Conservation (phyloP, 2,329 filamentous ascomycete genomes). For the Arthrinium puccinioides region DNA sequence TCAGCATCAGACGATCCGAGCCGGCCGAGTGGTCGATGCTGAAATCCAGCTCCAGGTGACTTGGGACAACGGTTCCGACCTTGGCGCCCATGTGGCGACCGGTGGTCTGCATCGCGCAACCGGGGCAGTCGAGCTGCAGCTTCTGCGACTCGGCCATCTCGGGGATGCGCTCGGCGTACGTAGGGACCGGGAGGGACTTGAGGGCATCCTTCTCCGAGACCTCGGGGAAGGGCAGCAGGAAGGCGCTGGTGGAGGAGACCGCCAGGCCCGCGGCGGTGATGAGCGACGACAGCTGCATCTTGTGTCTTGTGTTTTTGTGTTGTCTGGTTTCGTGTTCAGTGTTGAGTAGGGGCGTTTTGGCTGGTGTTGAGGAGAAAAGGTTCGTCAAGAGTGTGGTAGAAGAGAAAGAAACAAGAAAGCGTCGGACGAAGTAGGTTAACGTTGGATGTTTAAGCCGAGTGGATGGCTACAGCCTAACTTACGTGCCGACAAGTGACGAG, state of each 20-base stretch:
- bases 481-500: too few species aligned
- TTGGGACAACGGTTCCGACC: slow-evolving; percentile 24
- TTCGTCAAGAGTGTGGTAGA: background rate
- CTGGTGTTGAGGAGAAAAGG: too few species aligned
- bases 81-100: slow-evolving; percentile 9
- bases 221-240: slow-evolving; percentile 21
- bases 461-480: too few species aligned
- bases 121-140: slow-evolving; percentile 21
- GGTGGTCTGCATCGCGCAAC: slow-evolving; percentile 10
- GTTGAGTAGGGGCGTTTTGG: too few species aligned
- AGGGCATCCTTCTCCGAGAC: slow-evolving; percentile 16
- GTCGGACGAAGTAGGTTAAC: too few species aligned
- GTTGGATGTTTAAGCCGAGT: too few species aligned
- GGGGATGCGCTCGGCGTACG: slow-evolving; percentile 10
- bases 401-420: background rate
- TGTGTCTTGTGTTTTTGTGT: slow-evolving; percentile 6
- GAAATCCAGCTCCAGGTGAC: slow-evolving; percentile 47
- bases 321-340: background rate
- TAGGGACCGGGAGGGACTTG: slow-evolving; percentile 20
- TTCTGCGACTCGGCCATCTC: slow-evolving; percentile 13
- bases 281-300: slow-evolving; percentile 25
- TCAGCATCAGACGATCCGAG: slow-evolving; percentile 44
- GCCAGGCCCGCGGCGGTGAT: slow-evolving; percentile 26
- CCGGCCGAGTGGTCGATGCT: slow-evolving; percentile 37
- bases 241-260: slow-evolving; percentile 23